phyloP scores from a whole-genome alignment of 441 rosid species.

The Arabidopsis lyrata region DNA sequence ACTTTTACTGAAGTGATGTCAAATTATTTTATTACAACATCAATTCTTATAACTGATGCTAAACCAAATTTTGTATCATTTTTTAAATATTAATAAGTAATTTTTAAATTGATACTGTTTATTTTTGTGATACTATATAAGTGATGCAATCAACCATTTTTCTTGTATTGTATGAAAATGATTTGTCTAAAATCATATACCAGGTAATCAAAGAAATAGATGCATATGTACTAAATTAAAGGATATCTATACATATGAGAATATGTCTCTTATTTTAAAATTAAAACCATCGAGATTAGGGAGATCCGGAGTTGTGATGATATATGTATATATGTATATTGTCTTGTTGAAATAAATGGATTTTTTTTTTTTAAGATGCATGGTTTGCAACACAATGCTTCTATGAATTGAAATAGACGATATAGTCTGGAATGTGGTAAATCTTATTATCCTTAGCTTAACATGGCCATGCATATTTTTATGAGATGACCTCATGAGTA shows the following conservation, averaged over 20 bases:
- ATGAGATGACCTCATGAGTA: neutral
- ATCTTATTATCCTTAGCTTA: neutral
- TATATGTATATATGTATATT: too few relatives aligned
- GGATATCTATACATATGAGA: too few relatives aligned
- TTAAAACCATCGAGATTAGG: neutral
- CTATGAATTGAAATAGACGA: neutral
- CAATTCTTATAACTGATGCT: too few relatives aligned
- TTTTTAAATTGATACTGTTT: too few relatives aligned
- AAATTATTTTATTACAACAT: too few relatives aligned
- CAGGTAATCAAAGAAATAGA: neutral
- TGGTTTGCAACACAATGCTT: neutral
- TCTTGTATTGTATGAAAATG: neutral
- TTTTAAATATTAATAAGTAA: too few relatives aligned
- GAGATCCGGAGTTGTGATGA: neutral
- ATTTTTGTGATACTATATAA: too few relatives aligned
- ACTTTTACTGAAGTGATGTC: too few relatives aligned
- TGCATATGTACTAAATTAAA: too few relatives aligned
- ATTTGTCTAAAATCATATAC: neutral
- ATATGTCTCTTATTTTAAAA: too few relatives aligned
- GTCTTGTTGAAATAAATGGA: neutral
- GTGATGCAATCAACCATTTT: too few relatives aligned
- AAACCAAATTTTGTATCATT: too few relatives aligned
- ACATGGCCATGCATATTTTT: neutral
- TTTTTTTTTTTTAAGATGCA: neutral
- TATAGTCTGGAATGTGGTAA: constrained; percentile 1